These are phyloP conservation scores for Azolla pinnata DNA, from an alignment of 75 land plant genomes.

Conservation along the genomic window DNA sequence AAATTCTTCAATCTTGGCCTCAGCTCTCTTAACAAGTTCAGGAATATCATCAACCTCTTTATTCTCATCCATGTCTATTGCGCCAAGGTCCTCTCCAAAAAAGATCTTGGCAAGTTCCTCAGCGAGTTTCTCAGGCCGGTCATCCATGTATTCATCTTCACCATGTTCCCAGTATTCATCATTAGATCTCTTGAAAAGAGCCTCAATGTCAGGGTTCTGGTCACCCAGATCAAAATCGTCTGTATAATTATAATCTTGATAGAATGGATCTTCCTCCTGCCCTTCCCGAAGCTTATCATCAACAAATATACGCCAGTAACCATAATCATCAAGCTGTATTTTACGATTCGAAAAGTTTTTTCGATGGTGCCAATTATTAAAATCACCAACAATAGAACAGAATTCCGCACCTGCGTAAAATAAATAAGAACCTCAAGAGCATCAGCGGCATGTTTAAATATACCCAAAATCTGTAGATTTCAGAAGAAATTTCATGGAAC, in stretches of 20 bases:
- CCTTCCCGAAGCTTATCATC: slow-evolving; percentile 81
- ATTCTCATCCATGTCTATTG: slow-evolving; percentile 27
- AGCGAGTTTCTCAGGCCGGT: slow-evolving; percentile 37
- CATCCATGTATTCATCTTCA: slow-evolving; percentile 55
- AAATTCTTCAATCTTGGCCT: slow-evolving; percentile 50
- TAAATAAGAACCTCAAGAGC: no score
- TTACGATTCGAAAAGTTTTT: slow-evolving; percentile 64
- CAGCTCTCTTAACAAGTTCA: slow-evolving; percentile 26
- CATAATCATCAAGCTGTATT: slow-evolving; percentile 59
- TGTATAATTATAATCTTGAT: slow-evolving; percentile 79
- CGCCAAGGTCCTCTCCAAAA: slow-evolving; percentile 49
- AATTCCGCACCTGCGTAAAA: slow-evolving; percentile 63
- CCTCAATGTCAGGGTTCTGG: slow-evolving; percentile 55
- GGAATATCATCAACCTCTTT: slow-evolving; percentile 50
- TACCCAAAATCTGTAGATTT: no score
- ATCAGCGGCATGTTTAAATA: no score
- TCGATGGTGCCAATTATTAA: slow-evolving; percentile 82
- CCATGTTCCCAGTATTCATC: slow-evolving; percentile 99
- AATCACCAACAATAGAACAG: slow-evolving; percentile 80
- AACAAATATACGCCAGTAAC: slow-evolving; percentile 76
- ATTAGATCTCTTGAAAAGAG: slow-evolving; percentile 48
- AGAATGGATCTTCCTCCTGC: slow-evolving; percentile 59
- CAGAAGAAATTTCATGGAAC: no score
- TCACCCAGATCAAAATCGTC: slow-evolving; percentile 89
- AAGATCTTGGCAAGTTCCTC: slow-evolving; percentile 55